phyloP scores from a whole-genome alignment of 345 rosid genomes.

The Cochlearia excelsa region DNA sequence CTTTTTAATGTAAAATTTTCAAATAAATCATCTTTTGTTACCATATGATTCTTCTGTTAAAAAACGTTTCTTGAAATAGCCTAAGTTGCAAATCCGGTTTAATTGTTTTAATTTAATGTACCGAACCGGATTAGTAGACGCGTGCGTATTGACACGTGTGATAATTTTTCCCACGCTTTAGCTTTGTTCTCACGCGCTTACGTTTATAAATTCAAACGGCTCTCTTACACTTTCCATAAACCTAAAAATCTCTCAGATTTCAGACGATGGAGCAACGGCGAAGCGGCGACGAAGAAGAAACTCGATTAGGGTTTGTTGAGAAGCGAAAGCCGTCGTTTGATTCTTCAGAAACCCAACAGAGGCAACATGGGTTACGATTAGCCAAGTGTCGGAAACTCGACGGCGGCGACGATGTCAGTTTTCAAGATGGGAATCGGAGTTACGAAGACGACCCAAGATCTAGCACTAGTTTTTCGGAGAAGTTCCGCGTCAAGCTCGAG shows the following conservation, averaged over 20 bases:
- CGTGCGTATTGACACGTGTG: conserved; percentile 10
- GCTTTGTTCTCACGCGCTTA: conserved; percentile 8
- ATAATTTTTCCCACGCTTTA: conserved; percentile 4
- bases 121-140: background rate
- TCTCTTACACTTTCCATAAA: conserved; percentile 9
- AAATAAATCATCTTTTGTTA: conserved; percentile 5
- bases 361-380: conserved; percentile 39
- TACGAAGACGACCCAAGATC: conserved; percentile 20
- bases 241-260: conserved; percentile 19
- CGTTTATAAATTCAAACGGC: conserved; percentile 24
- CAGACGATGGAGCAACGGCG: conserved; percentile 50
- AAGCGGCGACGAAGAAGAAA: conserved; percentile 58
- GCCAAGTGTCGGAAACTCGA: conserved; percentile 68
- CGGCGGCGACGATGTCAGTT: conserved; percentile 10
- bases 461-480: conserved; percentile 33
- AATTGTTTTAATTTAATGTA: background rate
- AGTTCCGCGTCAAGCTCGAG: conserved; percentile 71
- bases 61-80: background rate
- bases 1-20: conserved; percentile 15
- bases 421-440: conserved; percentile 27
- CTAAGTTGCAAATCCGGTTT: background rate
- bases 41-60: background rate
- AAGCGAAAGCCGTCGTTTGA: conserved; percentile 53
- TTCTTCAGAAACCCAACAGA: conserved; percentile 30
- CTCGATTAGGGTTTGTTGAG: conserved; percentile 50